Evolutionary conservation across 208 protist species (phyloP), one percentile per base, ranked within the genome.

Genomic region (Acanthamoeba lenticulata): DNA sequence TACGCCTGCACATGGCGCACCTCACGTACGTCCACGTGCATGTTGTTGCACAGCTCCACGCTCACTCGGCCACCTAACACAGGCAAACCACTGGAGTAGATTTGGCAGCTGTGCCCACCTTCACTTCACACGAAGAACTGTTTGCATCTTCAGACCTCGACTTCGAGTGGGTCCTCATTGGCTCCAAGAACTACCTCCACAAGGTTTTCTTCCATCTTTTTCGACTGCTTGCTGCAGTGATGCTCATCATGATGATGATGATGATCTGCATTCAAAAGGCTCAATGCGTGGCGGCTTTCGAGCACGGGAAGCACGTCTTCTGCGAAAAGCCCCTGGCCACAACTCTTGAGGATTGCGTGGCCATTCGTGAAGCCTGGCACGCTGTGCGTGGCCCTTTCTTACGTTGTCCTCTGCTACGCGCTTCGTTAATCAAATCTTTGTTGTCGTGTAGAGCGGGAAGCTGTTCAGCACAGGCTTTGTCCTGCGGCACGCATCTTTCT

Each of bases 311-410:
- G 85, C 85, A 91, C 85, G 85, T 91, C 36, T 91, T 91, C 62
- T 91, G 85, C 85, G 85, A 91, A 29, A 91, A 91, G 62, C 85
- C 85, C 24, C 85, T 91, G 24, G 85, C 85, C 42, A 67, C 52
- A 21, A 91, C 52, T 17, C 62, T 67, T 34, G 57, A 91, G 24
- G 85, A 67, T 47, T 91, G 85, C 40, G 52, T 91, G 11, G 52
- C 6, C 24, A 74, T 91, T 17, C 19, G 52, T 27, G 85, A 91
- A 15, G 40, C 85, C 38, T 91, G 36, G 57, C 85, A 40, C 27
- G 85, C 40, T 40, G 62, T 74, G 29, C 34, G 47, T 52, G 15
- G 9, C 45, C 45, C 45, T 52, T 17, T 15, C 45, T 52, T 52
- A 15, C n/a, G n/a, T n/a, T 57, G 49, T 27, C 19, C 49, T 0